These are phyloP conservation scores for Scedosporium minutisporum DNA, from an alignment of 2,329 filamentous ascomycete genomes.

Conservation along the genomic window DNA sequence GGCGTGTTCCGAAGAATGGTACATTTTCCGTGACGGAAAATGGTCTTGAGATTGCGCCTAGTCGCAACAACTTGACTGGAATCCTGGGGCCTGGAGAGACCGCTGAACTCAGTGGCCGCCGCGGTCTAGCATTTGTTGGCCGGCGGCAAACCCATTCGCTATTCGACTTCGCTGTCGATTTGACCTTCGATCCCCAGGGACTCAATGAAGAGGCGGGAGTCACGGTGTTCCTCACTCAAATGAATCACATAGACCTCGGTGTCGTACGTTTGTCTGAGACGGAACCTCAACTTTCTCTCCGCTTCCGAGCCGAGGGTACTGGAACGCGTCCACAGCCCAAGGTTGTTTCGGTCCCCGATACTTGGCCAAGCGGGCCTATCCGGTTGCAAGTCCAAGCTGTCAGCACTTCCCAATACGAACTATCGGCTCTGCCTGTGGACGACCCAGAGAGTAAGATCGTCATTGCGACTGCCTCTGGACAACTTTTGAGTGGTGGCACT, in stretches of 20 bases:
- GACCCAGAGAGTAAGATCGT: constrained; percentile 1
- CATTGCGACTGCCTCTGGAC: constrained; percentile 2
- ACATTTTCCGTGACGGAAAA: constrained; percentile 26
- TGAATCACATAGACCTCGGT: constrained; percentile 40
- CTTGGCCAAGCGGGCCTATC: constrained; percentile 5
- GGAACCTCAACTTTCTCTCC: neutral
- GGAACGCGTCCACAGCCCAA: constrained; percentile 11
- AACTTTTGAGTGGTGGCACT: constrained; percentile 9
- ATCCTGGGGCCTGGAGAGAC: constrained; percentile 1
- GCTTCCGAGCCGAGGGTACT: constrained; percentile 18
- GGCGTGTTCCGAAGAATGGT: constrained; percentile 30
- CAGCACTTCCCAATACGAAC: constrained; percentile 12
- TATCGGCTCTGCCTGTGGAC: constrained; percentile 1
- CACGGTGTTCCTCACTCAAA: constrained; percentile 41
- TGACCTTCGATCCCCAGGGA: constrained; percentile 29
- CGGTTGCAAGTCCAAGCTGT: constrained; percentile 22
- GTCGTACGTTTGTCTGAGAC: constrained; percentile 16
- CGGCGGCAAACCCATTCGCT: constrained; percentile 44
- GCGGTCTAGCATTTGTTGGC: constrained; percentile 41
- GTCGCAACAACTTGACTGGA: constrained; percentile 13
- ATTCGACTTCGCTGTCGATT: constrained; percentile 38
- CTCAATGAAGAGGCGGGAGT: constrained; percentile 41
- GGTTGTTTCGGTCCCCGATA: constrained; percentile 3
- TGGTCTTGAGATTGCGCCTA: constrained; percentile 15
- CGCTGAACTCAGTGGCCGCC: constrained; percentile 20